A percentile compares a stretch with the other conserved stretches of the same genome.
Conservation (phyloP, 2,329 filamentous ascomycete species). For the Amylocarpus encephaloides region DNA sequence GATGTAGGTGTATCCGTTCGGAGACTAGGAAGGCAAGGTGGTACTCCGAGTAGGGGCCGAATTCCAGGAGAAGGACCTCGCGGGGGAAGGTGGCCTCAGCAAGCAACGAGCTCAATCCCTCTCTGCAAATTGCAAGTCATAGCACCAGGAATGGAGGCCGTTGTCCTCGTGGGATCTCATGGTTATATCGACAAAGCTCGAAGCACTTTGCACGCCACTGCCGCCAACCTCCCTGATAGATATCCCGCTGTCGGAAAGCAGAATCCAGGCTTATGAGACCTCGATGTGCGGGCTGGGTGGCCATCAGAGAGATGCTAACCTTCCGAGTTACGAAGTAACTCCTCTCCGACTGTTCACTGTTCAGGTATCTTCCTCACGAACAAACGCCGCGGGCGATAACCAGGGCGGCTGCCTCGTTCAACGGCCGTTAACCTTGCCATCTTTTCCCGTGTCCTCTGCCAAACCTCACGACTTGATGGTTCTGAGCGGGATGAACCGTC, state of each 20-base stretch:
- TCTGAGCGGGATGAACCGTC: slow-evolving; percentile 9
- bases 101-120: not conserved
- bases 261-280: not conserved
- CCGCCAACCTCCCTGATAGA: slow-evolving; percentile 12
- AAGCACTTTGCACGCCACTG: slow-evolving; percentile 24
- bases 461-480: not conserved
- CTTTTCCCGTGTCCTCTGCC: not conserved
- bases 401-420: not conserved
- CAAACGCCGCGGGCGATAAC: slow-evolving; percentile 9
- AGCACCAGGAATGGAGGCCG: too few relatives aligned
- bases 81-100: not conserved
- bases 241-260: not conserved
- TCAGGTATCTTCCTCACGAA: not conserved
- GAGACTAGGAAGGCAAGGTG: not conserved
- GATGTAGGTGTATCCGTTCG: slow-evolving; percentile 8
- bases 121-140: too few relatives aligned
- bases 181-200: not conserved
- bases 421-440: not conserved
- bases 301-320: too few relatives aligned
- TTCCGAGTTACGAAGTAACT: too few relatives aligned
- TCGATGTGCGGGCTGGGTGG: not conserved
- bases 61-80: not conserved
- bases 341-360: not conserved
- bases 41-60: slow-evolving; percentile 10
- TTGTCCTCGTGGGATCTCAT: too few relatives aligned